phyloP scores from a whole-genome alignment of 441 rosid species.

The Arabidopsis lyrata region DNA sequence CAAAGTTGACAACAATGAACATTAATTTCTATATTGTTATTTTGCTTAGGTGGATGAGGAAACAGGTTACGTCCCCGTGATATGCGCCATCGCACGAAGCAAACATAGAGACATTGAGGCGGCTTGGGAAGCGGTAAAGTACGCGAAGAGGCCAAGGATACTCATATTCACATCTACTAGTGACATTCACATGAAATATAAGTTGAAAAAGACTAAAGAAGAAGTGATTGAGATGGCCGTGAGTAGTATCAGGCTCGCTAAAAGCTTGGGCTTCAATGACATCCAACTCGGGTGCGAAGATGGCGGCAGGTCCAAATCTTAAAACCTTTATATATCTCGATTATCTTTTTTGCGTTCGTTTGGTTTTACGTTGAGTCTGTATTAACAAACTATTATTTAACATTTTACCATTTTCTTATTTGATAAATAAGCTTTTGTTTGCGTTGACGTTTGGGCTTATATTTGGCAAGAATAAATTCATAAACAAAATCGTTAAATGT shows the following conservation, averaged over 20 bases:
- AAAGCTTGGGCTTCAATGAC: conserved; percentile 32
- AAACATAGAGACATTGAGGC: conserved; percentile 16
- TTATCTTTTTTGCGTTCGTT: not conserved
- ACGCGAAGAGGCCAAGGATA: conserved; percentile 37
- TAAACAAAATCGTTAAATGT: not conserved
- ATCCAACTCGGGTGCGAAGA: conserved; percentile 40
- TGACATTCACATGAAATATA: conserved; percentile 43
- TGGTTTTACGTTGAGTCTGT: not conserved
- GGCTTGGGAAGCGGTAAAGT: conserved; percentile 42
- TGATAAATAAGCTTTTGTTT: not conserved
- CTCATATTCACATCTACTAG: conserved; percentile 41
- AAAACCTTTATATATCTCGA: not conserved
- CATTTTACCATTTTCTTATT: too few relatives aligned
- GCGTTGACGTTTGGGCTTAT: not conserved
- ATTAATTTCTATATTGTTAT: not conserved
- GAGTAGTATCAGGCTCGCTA: conserved; percentile 30
- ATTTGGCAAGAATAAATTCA: not conserved
- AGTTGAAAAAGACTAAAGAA: conserved; percentile 39
- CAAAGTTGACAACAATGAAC: not conserved
- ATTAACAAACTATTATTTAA: too few relatives aligned
- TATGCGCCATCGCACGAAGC: conserved; percentile 33
- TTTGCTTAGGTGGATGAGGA: conserved; percentile 37
- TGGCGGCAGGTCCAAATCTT: conserved; percentile 36
- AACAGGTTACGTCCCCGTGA: conserved; percentile 41
- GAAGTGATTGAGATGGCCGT: conserved; percentile 42